A percentile compares a stretch with the other conserved stretches of the same genome.
Evolutionary conservation across 192 early-diverging fungal species (phyloP).

Genomic region (Phycomyces blakesleeanus): DNA sequence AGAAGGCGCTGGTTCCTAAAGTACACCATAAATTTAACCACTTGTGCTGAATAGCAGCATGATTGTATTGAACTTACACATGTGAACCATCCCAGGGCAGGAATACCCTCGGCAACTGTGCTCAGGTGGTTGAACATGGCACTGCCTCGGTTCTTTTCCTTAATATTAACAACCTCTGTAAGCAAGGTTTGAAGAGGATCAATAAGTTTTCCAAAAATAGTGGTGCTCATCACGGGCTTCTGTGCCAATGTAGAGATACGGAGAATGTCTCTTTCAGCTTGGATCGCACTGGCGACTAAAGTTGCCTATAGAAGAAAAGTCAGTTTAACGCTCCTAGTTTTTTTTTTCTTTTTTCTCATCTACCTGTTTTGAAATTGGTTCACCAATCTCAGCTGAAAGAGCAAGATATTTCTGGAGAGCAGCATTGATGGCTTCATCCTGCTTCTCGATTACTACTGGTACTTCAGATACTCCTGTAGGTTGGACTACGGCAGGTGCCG

Average conservation of each 20-base stretch:
- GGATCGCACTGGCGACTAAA: slow-evolving; percentile 54
- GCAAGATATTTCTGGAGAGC: slow-evolving; percentile 44
- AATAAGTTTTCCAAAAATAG: slow-evolving; percentile 59
- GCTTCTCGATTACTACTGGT: slow-evolving; percentile 50
- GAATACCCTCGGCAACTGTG: slow-evolving; percentile 82
- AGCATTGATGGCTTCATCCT: slow-evolving; percentile 46
- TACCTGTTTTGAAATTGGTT: slow-evolving; percentile 56
- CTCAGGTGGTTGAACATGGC: slow-evolving; percentile 79
- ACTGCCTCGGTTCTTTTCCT: slow-evolving; percentile 75
- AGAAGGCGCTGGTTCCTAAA: slow-evolving; percentile 78
- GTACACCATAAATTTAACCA: background rate
- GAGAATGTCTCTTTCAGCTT: slow-evolving; percentile 74
- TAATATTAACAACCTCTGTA: slow-evolving; percentile 58
- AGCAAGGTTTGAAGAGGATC: slow-evolving; percentile 68
- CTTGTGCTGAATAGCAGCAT: background rate
- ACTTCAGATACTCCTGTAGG: slow-evolving; percentile 26
- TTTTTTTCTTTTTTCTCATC: background rate
- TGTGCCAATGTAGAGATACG: slow-evolving; percentile 65
- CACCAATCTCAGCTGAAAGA: slow-evolving; percentile 50
- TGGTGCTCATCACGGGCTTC: slow-evolving; percentile 66
- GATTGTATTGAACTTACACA: slow-evolving; percentile 46
- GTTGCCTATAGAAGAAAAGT: slow-evolving; percentile 42
- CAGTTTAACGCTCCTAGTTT: background rate
- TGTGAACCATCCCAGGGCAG: slow-evolving; percentile 90
- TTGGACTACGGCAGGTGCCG: slow-evolving; percentile 35